These are phyloP conservation scores for Rhipidocladum racemiflorum DNA, from an alignment of 176 grass and related monocot genomes.

Conservation along the genomic window DNA sequence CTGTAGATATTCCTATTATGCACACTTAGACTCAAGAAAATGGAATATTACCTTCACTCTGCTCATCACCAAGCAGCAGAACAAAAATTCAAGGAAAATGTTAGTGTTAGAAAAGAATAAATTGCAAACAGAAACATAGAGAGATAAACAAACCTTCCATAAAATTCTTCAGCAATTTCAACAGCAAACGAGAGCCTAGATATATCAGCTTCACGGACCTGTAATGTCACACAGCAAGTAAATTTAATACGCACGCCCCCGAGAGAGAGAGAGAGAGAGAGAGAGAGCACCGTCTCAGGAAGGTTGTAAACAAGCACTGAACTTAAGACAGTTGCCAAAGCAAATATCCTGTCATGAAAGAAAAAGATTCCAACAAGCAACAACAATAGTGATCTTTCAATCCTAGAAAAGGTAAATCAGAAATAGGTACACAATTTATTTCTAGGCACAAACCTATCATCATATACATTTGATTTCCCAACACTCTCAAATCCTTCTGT, in stretches of 20 bases:
- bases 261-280: neutral
- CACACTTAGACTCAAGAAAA: neutral
- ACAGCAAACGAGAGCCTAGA: conserved; percentile 94
- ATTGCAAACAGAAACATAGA: neutral
- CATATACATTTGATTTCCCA: conserved; percentile 99
- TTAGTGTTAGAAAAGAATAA: conserved; percentile 24
- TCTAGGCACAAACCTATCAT: conserved; percentile 74
- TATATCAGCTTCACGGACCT: conserved; percentile 99
- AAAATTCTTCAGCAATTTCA: conserved; percentile 98
- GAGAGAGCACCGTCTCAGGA: conserved; percentile 72
- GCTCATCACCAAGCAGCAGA: conserved; percentile 33
- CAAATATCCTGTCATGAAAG: conserved; percentile 76
- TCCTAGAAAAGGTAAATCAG: neutral
- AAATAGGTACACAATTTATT: neutral
- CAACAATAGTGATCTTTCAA: neutral
- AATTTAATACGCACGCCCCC: neutral
- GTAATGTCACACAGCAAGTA: conserved; percentile 32
- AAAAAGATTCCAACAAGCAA: neutral
- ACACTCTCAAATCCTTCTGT: conserved; percentile 99
- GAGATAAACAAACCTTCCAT: conserved; percentile 77
- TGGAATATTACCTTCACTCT: conserved; percentile 87
- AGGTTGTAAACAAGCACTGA: conserved; percentile 99
- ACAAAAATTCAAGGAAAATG: conserved; percentile 7
- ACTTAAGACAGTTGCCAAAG: conserved; percentile 91
- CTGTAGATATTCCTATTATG: neutral